Evolutionary conservation across 106 monocot genomes (phyloP).

Genomic region (Phalaenopsis aphrodite): DNA sequence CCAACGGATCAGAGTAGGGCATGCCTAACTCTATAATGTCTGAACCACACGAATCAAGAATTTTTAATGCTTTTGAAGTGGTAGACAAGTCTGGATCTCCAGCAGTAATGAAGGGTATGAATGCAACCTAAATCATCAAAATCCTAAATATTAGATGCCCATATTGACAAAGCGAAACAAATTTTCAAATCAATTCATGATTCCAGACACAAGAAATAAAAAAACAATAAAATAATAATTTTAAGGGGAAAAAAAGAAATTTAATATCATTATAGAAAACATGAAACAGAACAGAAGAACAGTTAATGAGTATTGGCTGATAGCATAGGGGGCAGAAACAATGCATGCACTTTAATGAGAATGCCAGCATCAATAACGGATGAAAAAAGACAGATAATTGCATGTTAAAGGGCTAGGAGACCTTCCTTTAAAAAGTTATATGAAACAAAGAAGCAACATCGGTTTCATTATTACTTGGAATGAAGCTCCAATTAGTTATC

Average conservation of each 20-base stretch:
- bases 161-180: background rate
- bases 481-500: background rate
- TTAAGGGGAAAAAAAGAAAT: background rate
- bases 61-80: conserved; percentile 77
- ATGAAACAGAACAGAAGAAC: background rate
- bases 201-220: background rate
- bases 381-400: background rate
- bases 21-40: conserved; percentile 91
- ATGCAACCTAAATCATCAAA: conserved; percentile 54
- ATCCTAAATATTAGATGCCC: background rate
- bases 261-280: background rate
- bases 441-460: background rate
- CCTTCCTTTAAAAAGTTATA: background rate
- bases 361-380: background rate
- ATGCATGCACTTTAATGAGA: background rate
- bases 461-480: background rate
- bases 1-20: conserved; percentile 93
- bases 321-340: background rate
- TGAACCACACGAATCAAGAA: conserved; percentile 88
- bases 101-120: conserved; percentile 90
- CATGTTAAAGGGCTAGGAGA: background rate
- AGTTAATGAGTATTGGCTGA: background rate
- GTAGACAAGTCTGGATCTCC: conserved; percentile 85
- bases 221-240: background rate
- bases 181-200: conserved; percentile 3